Conservation (phyloP, 257 asterid genomes). For the Coffea eugenioides region DNA sequence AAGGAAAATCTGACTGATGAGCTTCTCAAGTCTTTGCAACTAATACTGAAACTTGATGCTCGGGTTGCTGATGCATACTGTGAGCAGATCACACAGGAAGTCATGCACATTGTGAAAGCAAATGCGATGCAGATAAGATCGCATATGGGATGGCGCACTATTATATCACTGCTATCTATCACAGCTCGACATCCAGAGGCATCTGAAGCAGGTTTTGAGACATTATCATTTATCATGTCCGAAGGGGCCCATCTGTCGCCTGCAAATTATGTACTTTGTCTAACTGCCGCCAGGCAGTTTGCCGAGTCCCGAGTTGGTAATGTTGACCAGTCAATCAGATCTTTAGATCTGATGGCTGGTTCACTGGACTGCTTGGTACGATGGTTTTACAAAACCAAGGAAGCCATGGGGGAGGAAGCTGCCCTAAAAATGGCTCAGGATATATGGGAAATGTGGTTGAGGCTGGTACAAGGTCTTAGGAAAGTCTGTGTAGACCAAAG, state of each 20-base stretch:
- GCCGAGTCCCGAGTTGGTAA: conserved; percentile 85
- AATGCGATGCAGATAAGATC: conserved; percentile 91
- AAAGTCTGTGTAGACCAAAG: conserved; percentile 75
- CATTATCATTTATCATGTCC: conserved; percentile 74
- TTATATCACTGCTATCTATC: conserved; percentile 75
- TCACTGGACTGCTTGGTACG: conserved; percentile 67
- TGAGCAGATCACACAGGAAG: conserved; percentile 89
- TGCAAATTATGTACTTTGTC: conserved; percentile 77
- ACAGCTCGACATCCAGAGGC: conserved; percentile 98
- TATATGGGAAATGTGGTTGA: conserved; percentile 93
- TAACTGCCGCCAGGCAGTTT: conserved; percentile 84
- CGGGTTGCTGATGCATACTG: conserved; percentile 96
- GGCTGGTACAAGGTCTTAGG: conserved; percentile 78
- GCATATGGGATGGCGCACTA: conserved; percentile 85
- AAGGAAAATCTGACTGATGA: conserved; percentile 86
- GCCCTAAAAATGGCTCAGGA: conserved; percentile 69
- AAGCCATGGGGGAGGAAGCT: conserved; percentile 64
- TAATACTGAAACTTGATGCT: conserved; percentile 85
- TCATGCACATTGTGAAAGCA: conserved; percentile 83
- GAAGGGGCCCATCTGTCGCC: conserved; percentile 86
- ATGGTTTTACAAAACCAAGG: conserved; percentile 72
- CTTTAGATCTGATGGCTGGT: conserved; percentile 87
- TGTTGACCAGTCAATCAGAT: conserved; percentile 63
- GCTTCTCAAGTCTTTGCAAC: conserved; percentile 85
- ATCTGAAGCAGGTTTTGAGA: conserved; percentile 85